Evolutionary conservation across 2,329 filamentous ascomycete species (phyloP), one percentile per base, ranked within the genome.

Genomic region (Neonectria ditissima): DNA sequence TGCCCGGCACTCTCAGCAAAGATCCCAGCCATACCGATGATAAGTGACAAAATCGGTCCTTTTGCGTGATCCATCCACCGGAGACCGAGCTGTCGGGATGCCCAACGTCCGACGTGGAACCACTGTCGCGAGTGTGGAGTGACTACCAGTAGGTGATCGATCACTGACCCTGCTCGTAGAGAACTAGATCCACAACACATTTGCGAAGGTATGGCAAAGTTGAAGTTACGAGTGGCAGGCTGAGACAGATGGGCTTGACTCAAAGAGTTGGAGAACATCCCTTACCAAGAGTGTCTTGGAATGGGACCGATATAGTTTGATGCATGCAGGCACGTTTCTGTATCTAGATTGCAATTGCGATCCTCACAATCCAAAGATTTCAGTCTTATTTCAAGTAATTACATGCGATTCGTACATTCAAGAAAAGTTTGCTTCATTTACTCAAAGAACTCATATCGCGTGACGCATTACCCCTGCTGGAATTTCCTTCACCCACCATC

Each of bases 41-140:
- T 39, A 34, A 18, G 13, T 22, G 28, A 30, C n/a, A 30, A 56
- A 48, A 32, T 62, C 59, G 59, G 53, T 62, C 59, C 59, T 56
- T 57, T 53, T 62, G 51, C 24, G 57, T 52, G 39, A 37, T 32
- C 26, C 47, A n/a, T 47, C 53, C 24, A 53, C 53, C 53, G 45
- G 30, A 52, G 47, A 56, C 53, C 53, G 59, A 56, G 53, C 53
- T 62, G 59, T 57, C 24, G 47, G 59, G 53, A 47, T 39, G 20
- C 45, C 47, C 22, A 30, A 32, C 24, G 41, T 41, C 52, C 30
- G 59, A 51, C 28, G 59, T 62, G 53, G 59, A 32, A 62, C 59
- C 59, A 62, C 59, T 16, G 34, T 24, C 26, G 53, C 59, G n/a
- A 20, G 52, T 47, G 53, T 62, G 47, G 53, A 56, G 53, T 32